Evolutionary conservation across 306 rosid genomes (phyloP), one percentile per base, ranked within the genome.

Genomic region (Fragaria ananassa): DNA sequence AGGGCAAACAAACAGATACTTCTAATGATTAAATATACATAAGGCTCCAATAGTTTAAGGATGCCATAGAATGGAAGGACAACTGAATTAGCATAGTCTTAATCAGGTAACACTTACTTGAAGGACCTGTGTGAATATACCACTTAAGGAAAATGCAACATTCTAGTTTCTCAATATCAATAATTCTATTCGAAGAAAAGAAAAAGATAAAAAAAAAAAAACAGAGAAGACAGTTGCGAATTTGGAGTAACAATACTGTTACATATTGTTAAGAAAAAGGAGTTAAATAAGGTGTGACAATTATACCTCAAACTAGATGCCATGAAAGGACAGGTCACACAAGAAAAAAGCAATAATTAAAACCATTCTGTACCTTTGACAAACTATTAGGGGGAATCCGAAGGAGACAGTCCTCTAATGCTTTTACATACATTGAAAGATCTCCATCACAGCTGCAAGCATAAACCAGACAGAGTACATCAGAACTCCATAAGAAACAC

Each of bases 371-470:
- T 86, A 92, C 98, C 97, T 89, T 94, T 27, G 97, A 90, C 66
- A 94, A 89, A 85, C 93, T 87, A 89, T 92, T 90, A 18, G 96
- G 84, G 78, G 93, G 95, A 90, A 94, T 94, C 81, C 93, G 84
- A 73, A 85, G 85, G 74, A 87, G 86, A 74, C 87, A 58, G 45
- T 91, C 86, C 83, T 88, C 80, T 76, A 94, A 72, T 76, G 97
- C 97, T 81, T 81, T 85, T 76, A 84, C 78, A 63, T 94, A 94
- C 81, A 88, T 76, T 15, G 80, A 86, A 76, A 92, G 95, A 87
- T 94, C 98, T 69, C 83, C 71, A 34, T 83, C 82, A 60, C 92
- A 94, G 82, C 98, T 94, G 91, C 80, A 83, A 44, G 68, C 70
- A 69, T 27, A 60, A 82, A 75, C 77, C 78, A 72, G 29, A 74